phyloP scores from a whole-genome alignment of 331 rosid genomes.

The Erythrophleum ivorense region DNA sequence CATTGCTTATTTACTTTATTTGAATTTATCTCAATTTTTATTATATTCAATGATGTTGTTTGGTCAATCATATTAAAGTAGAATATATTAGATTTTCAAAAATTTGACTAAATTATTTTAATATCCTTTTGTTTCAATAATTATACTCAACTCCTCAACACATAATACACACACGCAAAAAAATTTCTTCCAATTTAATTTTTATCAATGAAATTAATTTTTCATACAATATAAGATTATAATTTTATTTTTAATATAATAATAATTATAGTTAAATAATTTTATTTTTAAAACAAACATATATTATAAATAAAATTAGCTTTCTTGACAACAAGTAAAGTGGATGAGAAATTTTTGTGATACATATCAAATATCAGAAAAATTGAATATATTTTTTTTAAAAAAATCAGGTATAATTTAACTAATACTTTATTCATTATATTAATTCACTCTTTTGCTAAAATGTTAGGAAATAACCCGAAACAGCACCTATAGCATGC shows the following conservation, averaged over 20 bases:
- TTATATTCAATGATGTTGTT: conserved; percentile 3
- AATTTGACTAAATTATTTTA: background rate
- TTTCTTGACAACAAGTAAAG: too few species aligned
- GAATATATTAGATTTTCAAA: background rate
- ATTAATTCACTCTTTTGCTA: background rate
- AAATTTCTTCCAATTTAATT: too few species aligned
- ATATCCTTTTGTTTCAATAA: too few species aligned
- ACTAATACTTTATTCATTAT: background rate
- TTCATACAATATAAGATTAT: too few species aligned
- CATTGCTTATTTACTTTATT: background rate
- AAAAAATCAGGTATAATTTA: background rate
- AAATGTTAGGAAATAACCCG: background rate
- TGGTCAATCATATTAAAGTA: conserved; percentile 9
- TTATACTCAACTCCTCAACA: background rate
- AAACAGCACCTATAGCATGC: background rate
- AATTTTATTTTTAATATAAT: too few species aligned
- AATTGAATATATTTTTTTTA: background rate
- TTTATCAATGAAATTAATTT: too few species aligned
- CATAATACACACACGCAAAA: background rate
- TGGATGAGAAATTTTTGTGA: background rate
- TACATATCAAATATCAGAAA: background rate
- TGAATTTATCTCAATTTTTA: conserved; percentile 19
- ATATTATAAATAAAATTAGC: too few species aligned
- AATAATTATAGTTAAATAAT: too few species aligned
- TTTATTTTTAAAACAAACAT: too few species aligned